These are phyloP conservation scores for Erysimum cheiranthoides DNA, from an alignment of 345 rosid species.

Conservation along the genomic window DNA sequence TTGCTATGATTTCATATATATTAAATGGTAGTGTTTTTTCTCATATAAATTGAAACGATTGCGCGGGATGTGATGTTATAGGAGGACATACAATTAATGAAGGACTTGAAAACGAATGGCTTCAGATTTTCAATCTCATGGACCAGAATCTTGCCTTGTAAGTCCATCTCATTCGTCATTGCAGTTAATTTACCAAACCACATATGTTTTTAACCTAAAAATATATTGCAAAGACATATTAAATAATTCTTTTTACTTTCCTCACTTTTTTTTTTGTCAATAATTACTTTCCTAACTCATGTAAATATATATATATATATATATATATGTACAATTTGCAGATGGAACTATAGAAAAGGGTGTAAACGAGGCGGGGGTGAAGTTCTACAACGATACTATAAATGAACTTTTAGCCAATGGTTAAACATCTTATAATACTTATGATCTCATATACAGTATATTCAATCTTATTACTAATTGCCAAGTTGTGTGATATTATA, in stretches of 20 bases:
- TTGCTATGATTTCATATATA: neutral
- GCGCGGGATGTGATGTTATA: slow-evolving; percentile 5
- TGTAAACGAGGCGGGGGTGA: slow-evolving; percentile 45
- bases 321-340: slow-evolving; percentile 17
- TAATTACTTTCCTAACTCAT: neutral
- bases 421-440: slow-evolving; percentile 21
- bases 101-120: slow-evolving; percentile 41
- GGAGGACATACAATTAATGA: slow-evolving; percentile 43
- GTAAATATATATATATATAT: neutral
- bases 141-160: slow-evolving; percentile 47
- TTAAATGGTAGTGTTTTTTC: neutral
- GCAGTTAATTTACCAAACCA: neutral
- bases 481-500: neutral
- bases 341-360: slow-evolving; percentile 49
- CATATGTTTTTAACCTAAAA: neutral
- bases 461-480: neutral
- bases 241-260: neutral
- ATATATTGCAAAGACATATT: neutral
- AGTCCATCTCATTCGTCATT: slow-evolving; percentile 27
- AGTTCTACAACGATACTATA: slow-evolving; percentile 52
- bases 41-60: neutral
- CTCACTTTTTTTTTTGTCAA: no score
- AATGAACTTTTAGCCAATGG: slow-evolving; percentile 49
- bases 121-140: slow-evolving; percentile 48
- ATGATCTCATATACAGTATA: neutral